Evolutionary conservation across 1,139 yeast genomes (phyloP).

Genomic region (Arxiozyma slooffiae): DNA sequence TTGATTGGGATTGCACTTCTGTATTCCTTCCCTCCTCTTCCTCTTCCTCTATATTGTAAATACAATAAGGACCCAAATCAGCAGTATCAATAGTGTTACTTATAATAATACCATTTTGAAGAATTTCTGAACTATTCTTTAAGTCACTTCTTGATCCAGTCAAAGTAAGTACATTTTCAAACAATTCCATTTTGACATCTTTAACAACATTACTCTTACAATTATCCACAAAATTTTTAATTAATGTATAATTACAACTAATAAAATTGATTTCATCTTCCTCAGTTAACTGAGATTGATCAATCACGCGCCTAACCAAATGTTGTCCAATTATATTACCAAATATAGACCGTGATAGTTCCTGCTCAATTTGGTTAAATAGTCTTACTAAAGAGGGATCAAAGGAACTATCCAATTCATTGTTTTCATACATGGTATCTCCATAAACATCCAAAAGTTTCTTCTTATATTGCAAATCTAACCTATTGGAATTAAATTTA

Average conservation of each 20-base stretch:
- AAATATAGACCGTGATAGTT: slow-evolving; percentile 23
- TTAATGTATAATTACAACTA: slow-evolving; percentile 36
- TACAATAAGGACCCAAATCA: slow-evolving; percentile 35
- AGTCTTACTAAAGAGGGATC: slow-evolving; percentile 25
- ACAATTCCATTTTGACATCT: slow-evolving; percentile 44
- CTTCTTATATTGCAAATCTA: slow-evolving; percentile 36
- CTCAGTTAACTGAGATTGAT: slow-evolving; percentile 11
- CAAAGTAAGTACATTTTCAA: slow-evolving; percentile 36
- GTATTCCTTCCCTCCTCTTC: slow-evolving; percentile 1
- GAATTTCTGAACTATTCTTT: slow-evolving; percentile 40
- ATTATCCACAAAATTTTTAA: slow-evolving; percentile 43
- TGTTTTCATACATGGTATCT: slow-evolving; percentile 14
- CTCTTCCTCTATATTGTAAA: slow-evolving; percentile 20
- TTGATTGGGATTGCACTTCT: not conserved
- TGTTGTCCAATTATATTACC: slow-evolving; percentile 11
- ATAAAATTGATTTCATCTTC: slow-evolving; percentile 34
- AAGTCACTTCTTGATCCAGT: slow-evolving; percentile 47
- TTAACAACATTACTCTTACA: slow-evolving; percentile 39
- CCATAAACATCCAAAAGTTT: slow-evolving; percentile 28
- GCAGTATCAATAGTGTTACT: slow-evolving; percentile 41
- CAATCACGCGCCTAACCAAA: not conserved
- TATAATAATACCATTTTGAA: slow-evolving; percentile 50
- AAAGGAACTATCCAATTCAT: slow-evolving; percentile 7
- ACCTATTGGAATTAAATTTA: slow-evolving; percentile 31
- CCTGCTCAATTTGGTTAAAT: slow-evolving; percentile 19